Evolutionary conservation across 2,329 filamentous ascomycete genomes (phyloP), one percentile per base, ranked within the genome.

Genomic region (Sordariomycetes sp.): DNA sequence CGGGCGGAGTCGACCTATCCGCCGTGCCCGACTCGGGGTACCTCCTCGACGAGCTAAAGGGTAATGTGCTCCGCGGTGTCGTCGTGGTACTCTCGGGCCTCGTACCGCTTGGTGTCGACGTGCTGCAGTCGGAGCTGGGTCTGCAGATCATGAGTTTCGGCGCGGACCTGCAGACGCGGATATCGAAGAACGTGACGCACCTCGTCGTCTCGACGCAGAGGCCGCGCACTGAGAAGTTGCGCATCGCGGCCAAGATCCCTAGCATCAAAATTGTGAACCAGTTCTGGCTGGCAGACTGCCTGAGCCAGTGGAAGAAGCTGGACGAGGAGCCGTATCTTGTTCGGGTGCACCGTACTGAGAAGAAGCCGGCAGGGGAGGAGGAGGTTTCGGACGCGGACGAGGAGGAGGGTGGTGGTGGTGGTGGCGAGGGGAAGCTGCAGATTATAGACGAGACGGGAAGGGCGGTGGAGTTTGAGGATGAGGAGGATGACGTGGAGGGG

Each of bases 221-320:
- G 25, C 87, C 87, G 35, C 84, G 91, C 24, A 97, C 94, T 0
- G 86, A 89, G 56, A 99, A 99, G 71, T 90, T 97, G 51, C 86
- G 89, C 53, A 86, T 91, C 69, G 94, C 94, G 0, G 85, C 88
- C 15, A 83, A 85, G 61, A 87, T 90, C 57, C 77, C 86, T 0
- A 82, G 83, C 55, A 88, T 97, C 69, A 91, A 90, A 68, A 95
- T 99, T 59, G 94, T 99, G 53, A 90, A 86, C 63, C 87, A 90
- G 56, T 84, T 89, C 64, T 99, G 94, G 94, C 82, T 99, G 34
- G 79, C 85, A 35, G 87, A 91, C 62, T 95, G 86, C 57, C 82
- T 97, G 61, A 86, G 84, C 28, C 86, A 87, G 67, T 99, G 94
- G 94, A 77, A 80, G 61, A 85, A 81, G 58, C 75, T 95, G 12